These are phyloP conservation scores for Phylloporus rhodoxanthus DNA, from an alignment of 768 basidiomycete genomes.

Conservation along the genomic window DNA sequence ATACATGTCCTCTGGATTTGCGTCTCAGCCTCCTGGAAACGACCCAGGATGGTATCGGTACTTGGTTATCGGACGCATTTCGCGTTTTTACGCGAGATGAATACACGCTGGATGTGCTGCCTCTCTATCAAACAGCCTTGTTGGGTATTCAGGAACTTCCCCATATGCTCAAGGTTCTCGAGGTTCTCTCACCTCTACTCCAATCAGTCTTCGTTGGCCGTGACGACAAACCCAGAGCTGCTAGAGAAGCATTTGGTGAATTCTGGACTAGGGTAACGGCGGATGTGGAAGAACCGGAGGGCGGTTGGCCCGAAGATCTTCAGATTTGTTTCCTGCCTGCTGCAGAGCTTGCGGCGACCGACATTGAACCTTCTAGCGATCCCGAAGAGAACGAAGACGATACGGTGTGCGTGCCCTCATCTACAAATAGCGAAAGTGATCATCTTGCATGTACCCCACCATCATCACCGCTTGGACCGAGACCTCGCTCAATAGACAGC, in stretches of 20 bases:
- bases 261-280: constrained; percentile 57
- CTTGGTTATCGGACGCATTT: constrained; percentile 63
- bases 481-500: constrained; percentile 3
- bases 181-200: constrained; percentile 45
- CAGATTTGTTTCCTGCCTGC: constrained; percentile 27
- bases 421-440: constrained; percentile 1
- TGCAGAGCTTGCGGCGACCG: neutral
- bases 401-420: constrained; percentile 3
- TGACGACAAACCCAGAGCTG: constrained; percentile 38
- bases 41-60: constrained; percentile 47
- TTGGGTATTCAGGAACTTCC: constrained; percentile 47
- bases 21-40: constrained; percentile 40
- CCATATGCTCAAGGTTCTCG: constrained; percentile 35
- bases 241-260: constrained; percentile 49
- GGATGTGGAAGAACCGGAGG: constrained; percentile 34
- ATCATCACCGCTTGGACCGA: constrained; percentile 3
- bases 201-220: constrained; percentile 55
- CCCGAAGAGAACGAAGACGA: constrained; percentile 20
- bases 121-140: constrained; percentile 57
- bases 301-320: constrained; percentile 53
- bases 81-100: constrained; percentile 46
- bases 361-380: constrained; percentile 23
- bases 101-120: constrained; percentile 54
- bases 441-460: constrained; percentile 6
- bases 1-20: constrained; percentile 48